phyloP scores from a whole-genome alignment of 2,329 filamentous ascomycete species.

The Biscogniauxia mediterranea region DNA sequence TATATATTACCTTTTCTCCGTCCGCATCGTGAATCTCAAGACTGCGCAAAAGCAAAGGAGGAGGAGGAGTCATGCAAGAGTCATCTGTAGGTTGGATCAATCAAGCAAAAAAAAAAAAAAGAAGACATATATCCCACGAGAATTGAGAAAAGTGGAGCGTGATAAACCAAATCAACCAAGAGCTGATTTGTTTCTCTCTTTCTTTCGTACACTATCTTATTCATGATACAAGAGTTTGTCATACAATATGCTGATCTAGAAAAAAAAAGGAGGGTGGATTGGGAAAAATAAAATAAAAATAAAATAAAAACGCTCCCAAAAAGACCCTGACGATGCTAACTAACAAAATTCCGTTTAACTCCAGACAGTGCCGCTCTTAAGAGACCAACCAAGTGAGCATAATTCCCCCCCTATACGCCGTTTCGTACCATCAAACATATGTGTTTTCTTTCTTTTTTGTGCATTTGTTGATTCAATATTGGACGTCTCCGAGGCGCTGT shows the following conservation, averaged over 20 bases:
- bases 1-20: no score
- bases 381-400: not conserved
- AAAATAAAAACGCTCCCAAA: not conserved
- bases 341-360: not conserved
- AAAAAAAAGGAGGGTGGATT: not conserved
- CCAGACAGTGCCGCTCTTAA: not conserved
- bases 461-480: no score
- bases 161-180: not conserved
- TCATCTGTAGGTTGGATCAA: no score
- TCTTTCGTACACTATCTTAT: not conserved
- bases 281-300: not conserved
- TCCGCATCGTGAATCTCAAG: no score
- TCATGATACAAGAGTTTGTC: not conserved
- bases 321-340: not conserved
- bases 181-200: not conserved
- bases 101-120: no score
- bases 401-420: not conserved
- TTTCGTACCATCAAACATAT: not conserved
- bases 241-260: not conserved
- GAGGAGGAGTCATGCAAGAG: no score
- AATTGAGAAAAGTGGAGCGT: not conserved
- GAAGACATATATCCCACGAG: no score
- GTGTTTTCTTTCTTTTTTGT: not conserved
- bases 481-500: no score
- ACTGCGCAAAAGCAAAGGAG: no score